Base-by-base conservation (phyloP, 306 rosid genomes). In the Castanea sativa region DNA sequence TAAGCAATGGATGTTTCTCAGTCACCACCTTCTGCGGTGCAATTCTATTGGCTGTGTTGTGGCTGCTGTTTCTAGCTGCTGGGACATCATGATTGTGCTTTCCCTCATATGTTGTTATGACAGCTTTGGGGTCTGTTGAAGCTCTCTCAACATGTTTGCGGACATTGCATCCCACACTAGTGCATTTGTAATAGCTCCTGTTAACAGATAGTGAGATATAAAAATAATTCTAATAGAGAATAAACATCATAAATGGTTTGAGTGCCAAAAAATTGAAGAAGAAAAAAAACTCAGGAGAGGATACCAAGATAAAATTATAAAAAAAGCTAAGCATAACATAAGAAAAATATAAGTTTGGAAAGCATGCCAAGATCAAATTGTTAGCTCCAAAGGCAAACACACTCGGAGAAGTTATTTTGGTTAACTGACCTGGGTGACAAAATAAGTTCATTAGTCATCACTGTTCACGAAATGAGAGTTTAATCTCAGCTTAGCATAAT, bases 161-260 rank as follows among this genome's bases (percentile, higher is more conserved):
- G 75, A 95, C 99, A 20, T 90, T 92, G 89, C 99, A 95, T 27
- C 99, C 98, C 8, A 88, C 77, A 76, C 80, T 82, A 20, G 99
- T 95, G 87, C 99, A 95, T 86, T 93, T 95, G 91, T 95, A 95
- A 71, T 95, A 95, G 86, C 98, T 95, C 97, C 99, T 95, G 94
- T 69, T 58, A 73, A 75, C 8, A 78, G 79, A 58, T 76, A 56
- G 21, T 55, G 8, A 52, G 21, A 78, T 30, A 83, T 76, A 53
- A 83, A 69, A 68, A 58, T 30, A 2, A 27, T 6, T 16, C 73
- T 78, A n/a, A 35, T 55, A 38, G 18, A 77, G 64, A 20, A 16
- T 43, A 55, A 55, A 49, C 49, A 68, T 7, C 16, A 35, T 60
- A 51, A 25, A 16, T 69, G 18, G 30, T 73, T 4, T 64, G 21